Evolutionary conservation across 164 flowering plant genomes (phyloP).

Genomic region (Brasenia schreberi): DNA sequence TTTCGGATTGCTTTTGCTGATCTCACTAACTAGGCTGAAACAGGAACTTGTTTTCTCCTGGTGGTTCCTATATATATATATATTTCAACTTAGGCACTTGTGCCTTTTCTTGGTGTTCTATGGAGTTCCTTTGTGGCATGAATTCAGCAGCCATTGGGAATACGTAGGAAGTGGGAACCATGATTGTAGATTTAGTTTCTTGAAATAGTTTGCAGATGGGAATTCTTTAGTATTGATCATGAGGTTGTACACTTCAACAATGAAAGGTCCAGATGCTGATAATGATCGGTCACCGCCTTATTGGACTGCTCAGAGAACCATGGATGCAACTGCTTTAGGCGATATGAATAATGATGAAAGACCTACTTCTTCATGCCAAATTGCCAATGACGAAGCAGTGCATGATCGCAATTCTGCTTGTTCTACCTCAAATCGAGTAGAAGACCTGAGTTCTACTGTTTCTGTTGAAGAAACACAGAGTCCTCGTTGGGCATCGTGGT

Average conservation of each 20-base stretch:
- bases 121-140: too few relatives aligned
- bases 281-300: not conserved
- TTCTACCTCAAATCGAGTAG: not conserved
- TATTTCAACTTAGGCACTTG: too few relatives aligned
- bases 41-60: too few relatives aligned
- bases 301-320: not conserved
- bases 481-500: not conserved
- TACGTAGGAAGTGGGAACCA: not conserved
- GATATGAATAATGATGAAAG: not conserved
- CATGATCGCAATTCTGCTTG: not conserved
- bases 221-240: too few relatives aligned
- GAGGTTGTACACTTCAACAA: not conserved
- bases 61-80: too few relatives aligned
- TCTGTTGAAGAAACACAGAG: conserved; percentile 1
- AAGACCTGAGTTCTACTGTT: not conserved
- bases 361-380: not conserved
- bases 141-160: too few relatives aligned
- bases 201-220: not conserved
- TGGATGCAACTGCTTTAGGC: not conserved
- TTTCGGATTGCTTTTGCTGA: too few relatives aligned
- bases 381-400: not conserved
- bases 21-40: too few relatives aligned
- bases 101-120: too few relatives aligned
- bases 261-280: not conserved
- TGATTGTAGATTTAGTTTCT: not conserved